Conservation (phyloP, 345 rosid genomes). For the Gynandropsis gynandra region DNA sequence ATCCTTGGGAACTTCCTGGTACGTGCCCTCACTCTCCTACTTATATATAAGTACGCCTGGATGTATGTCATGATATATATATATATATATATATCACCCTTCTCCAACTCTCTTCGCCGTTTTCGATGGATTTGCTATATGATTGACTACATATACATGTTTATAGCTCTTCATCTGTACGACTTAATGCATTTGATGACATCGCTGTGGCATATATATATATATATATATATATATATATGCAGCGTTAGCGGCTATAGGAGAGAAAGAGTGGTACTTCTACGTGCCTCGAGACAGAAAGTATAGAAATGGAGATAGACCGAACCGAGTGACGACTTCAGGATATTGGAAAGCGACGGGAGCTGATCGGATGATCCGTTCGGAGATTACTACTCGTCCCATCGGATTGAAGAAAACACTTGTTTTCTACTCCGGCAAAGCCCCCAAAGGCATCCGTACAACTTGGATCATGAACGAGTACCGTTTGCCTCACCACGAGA, state of each 20-base stretch:
- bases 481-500: constrained; percentile 92
- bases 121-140: too few species aligned
- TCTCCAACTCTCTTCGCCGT: too few species aligned
- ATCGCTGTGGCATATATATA: too few species aligned
- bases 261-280: constrained; percentile 99
- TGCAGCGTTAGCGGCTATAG: constrained; percentile 90
- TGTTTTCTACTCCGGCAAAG: constrained; percentile 97
- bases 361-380: constrained; percentile 92
- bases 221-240: constrained; percentile 1
- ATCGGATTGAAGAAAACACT: constrained; percentile 99
- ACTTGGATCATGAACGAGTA: constrained; percentile 99
- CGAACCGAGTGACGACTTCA: constrained; percentile 90
- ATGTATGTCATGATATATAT: too few species aligned
- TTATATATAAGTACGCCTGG: too few species aligned
- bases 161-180: neutral
- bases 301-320: constrained; percentile 93
- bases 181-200: neutral
- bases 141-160: too few species aligned
- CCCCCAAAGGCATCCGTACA: constrained; percentile 93
- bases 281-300: constrained; percentile 95
- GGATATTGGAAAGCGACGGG: constrained; percentile 99
- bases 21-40: constrained; percentile 8
- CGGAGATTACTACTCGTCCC: constrained; percentile 57
- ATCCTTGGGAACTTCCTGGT: constrained; percentile 99
- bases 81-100: too few species aligned